Evolutionary conservation across 2,329 filamentous ascomycete genomes (phyloP).

Genomic region (Alternaria gansuensis): DNA sequence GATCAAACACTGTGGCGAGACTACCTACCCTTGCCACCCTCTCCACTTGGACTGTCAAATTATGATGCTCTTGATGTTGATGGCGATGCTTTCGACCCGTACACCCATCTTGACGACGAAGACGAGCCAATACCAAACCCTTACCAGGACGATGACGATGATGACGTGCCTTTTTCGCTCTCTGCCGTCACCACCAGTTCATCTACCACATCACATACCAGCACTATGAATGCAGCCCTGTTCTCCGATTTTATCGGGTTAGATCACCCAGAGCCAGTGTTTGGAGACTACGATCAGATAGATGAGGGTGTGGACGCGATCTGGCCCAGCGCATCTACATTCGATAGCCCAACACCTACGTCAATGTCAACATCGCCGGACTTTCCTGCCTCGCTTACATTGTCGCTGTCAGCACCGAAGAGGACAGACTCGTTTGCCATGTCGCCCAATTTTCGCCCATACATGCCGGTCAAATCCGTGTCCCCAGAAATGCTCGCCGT

Average conservation of each 20-base stretch:
- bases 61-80: slow-evolving; percentile 56
- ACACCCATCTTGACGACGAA: slow-evolving; percentile 45
- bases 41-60: slow-evolving; percentile 54
- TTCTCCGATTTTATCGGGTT: slow-evolving; percentile 36
- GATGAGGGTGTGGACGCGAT: slow-evolving; percentile 34
- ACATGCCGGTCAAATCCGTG: slow-evolving; percentile 8
- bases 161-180: slow-evolving; percentile 27
- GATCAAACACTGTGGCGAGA: slow-evolving; percentile 33
- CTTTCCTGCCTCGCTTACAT: slow-evolving; percentile 30
- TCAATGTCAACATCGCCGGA: slow-evolving; percentile 30
- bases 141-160: slow-evolving; percentile 25
- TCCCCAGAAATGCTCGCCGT: slow-evolving; percentile 13
- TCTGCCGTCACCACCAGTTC: slow-evolving; percentile 25
- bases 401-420: slow-evolving; percentile 14
- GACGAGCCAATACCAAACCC: slow-evolving; percentile 26
- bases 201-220: slow-evolving; percentile 12
- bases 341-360: slow-evolving; percentile 1
- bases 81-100: slow-evolving; percentile 42
- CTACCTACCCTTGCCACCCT: slow-evolving; percentile 49
- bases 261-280: slow-evolving; percentile 33
- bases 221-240: slow-evolving; percentile 15
- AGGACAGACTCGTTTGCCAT: slow-evolving; percentile 29
- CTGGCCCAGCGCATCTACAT: slow-evolving; percentile 32
- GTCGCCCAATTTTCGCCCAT: slow-evolving; percentile 27
- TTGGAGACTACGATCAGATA: slow-evolving; percentile 40